Evolutionary conservation across 345 rosid species (phyloP).

Genomic region (Acer saccharum): DNA sequence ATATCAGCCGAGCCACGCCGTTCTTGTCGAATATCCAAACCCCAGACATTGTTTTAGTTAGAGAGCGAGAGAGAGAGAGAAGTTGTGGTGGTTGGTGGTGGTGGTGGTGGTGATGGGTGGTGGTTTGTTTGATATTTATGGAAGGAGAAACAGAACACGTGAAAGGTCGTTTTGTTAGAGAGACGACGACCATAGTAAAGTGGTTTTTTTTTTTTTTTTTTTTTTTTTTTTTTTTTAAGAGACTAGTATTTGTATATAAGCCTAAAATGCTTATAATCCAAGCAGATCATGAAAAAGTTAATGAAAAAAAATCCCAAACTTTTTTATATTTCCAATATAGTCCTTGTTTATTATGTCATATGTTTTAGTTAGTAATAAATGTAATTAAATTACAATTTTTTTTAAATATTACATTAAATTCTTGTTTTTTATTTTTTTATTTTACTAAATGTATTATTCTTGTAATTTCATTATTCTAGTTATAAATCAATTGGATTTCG

Average conservation of each 20-base stretch:
- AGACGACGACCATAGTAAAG: neutral
- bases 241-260: neutral
- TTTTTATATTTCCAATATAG: neutral
- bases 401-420: too few relatives aligned
- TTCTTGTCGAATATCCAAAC: constrained; percentile 71
- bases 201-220: neutral
- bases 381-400: too few relatives aligned
- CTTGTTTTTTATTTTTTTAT: too few relatives aligned
- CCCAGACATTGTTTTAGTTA: constrained; percentile 45
- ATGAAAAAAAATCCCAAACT: neutral
- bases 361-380: too few relatives aligned
- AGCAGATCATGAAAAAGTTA: neutral
- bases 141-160: neutral
- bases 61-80: neutral
- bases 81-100: too few relatives aligned
- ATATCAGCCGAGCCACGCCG: constrained; percentile 54
- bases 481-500: neutral
- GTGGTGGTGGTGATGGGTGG: neutral
- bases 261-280: neutral
- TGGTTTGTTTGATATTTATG: neutral
- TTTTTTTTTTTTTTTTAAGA: too few relatives aligned
- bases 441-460: too few relatives aligned
- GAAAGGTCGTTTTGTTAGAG: neutral
- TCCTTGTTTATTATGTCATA: neutral
- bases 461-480: too few relatives aligned